Conservation (phyloP, 176 grass and related monocot species). For the Avena insularis region DNA sequence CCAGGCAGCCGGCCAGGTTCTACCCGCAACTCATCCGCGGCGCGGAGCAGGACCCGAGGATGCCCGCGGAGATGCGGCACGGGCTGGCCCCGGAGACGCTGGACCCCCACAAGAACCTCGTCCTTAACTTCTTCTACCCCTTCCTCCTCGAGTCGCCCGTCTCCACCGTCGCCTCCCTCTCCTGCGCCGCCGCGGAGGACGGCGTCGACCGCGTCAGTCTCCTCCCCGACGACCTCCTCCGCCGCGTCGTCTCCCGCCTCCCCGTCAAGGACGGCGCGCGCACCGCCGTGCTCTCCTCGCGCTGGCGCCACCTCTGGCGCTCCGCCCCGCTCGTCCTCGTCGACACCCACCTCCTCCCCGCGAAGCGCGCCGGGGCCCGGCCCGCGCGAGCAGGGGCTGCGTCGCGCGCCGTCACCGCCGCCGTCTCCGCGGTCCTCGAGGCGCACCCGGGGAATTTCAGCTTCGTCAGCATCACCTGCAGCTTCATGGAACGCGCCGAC, state of each 20-base stretch:
- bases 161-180: not conserved
- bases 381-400: not conserved
- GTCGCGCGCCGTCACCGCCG: not conserved
- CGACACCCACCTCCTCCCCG: slow-evolving; percentile 37
- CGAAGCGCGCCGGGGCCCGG: not conserved
- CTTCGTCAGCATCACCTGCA: slow-evolving; percentile 41
- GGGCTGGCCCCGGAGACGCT: slow-evolving; percentile 24
- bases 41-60: not conserved
- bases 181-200: not conserved
- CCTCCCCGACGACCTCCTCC: slow-evolving; percentile 30
- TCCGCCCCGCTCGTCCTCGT: slow-evolving; percentile 34
- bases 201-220: slow-evolving; percentile 21
- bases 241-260: not conserved
- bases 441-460: slow-evolving; percentile 35
- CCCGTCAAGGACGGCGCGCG: slow-evolving; percentile 20
- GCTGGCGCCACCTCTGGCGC: slow-evolving; percentile 1
- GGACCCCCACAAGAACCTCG: not conserved
- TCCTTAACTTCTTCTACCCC: slow-evolving; percentile 6
- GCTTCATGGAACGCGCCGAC: not conserved
- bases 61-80: not conserved
- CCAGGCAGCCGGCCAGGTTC: not conserved
- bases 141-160: not conserved
- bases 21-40: not conserved
- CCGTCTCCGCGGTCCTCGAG: slow-evolving; percentile 17
- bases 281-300: slow-evolving; percentile 1